These are phyloP conservation scores for Neophaeococcomyces aloes DNA, from an alignment of 2,329 filamentous ascomycete species.

Conservation along the genomic window DNA sequence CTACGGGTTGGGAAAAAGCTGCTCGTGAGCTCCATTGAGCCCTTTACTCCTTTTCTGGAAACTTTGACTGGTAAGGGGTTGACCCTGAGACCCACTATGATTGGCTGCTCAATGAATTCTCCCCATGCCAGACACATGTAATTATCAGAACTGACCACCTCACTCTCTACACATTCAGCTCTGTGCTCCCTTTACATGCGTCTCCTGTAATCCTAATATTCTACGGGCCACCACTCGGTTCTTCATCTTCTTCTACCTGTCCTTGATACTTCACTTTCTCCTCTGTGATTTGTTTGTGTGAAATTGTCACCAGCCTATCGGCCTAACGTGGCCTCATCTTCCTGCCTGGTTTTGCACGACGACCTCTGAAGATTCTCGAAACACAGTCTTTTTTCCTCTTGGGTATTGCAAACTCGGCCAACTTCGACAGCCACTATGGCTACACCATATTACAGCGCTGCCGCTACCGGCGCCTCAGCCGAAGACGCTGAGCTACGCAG, in stretches of 20 bases:
- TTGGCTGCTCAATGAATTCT: neutral
- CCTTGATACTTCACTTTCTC: neutral
- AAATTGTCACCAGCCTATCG: neutral
- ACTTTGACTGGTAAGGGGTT: neutral
- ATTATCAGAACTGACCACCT: constrained; percentile 2
- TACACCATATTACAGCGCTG: neutral
- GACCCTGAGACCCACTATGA: neutral
- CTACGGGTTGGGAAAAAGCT: neutral
- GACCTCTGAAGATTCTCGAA: neutral
- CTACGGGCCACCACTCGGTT: neutral
- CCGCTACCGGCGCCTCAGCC: constrained; percentile 23
- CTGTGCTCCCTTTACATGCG: constrained; percentile 4
- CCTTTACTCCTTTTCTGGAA: neutral
- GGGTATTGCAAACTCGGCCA: neutral
- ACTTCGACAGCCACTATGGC: constrained; percentile 1
- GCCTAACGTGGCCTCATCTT: constrained; percentile 4
- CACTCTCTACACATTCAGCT: neutral
- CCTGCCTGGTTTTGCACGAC: neutral
- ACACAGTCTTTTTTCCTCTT: neutral
- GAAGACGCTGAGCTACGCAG: constrained; percentile 31
- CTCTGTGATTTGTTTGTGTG: neutral
- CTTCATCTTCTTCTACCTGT: neutral
- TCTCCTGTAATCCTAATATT: constrained; percentile 1
- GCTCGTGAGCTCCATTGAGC: neutral
- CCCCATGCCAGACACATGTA: neutral